Base-by-base conservation (phyloP, 2,329 filamentous ascomycete species). In the Hirsutella minnesotensis region DNA sequence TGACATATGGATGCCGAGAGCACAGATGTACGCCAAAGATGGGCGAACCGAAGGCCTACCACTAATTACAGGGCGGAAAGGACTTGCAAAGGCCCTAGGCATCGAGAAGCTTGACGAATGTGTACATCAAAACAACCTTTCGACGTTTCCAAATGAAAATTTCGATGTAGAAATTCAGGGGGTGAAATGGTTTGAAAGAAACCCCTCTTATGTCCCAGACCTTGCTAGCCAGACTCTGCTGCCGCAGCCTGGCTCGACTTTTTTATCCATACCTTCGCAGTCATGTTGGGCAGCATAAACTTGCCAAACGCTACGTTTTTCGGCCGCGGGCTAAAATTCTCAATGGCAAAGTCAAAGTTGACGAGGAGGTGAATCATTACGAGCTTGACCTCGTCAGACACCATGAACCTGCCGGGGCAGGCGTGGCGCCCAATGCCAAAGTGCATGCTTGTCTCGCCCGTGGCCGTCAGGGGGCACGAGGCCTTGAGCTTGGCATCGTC, bases 391-490 rank as follows among this genome's bases (percentile, higher is more conserved):
- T 49, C 46, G 31, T 47, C 46, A 15, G 46, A 44, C 15, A 41
- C 47, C 44, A 49, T 44, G 36, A 46, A 47, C 29, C 47, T 19
- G 9, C 47, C 47, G 7, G 47, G 47, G 27, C 47, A 49, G 15
- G 46, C 44, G 22, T 49, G 44, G 15, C 44, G 43, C 2, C 47
- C 47, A 4, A 40, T 40, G n/a, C 47, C 47, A 34, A 49, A 49
- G 38, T 47, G 42, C 47, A 49, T 47, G 44, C 47, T 49, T 3
- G 44, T 21, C 20, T 47, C 44, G 31, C 33, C 43, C 9, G 46
- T 46, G 9, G 44, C 29, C 15, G 47, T 45, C 29, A 49, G 16
- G 10, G 45, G 42, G 15, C 44, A 44, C 1, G 31, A 20, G 8
- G 41, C 27, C 16, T n/a, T 31, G 34, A 40, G 31, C 31, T 46